Base-by-base conservation (phyloP, 2,329 filamentous ascomycete species). In the Colletotrichum sp. region DNA sequence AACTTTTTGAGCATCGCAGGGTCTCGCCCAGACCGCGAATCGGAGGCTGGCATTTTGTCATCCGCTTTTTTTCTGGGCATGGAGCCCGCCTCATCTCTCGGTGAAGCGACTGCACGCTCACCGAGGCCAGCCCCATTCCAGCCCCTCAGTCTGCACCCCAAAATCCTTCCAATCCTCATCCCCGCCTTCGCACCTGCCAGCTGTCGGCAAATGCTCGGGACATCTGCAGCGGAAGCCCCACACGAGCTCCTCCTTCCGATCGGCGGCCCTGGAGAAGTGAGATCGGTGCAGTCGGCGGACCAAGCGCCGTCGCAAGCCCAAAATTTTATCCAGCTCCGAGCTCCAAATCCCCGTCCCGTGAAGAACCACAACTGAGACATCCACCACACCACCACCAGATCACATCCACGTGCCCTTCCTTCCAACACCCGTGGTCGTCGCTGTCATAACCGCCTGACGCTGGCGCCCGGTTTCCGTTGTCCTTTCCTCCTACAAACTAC, bases 181-280 rank as follows among this genome's bases (percentile, higher is more conserved):
- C 72, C 72, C 60, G 44, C 60, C 52, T 24, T 34, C n/a, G 9
- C 64, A 63, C n/a, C 44, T 36, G 55, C 34, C 36, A 71, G 57
- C 57, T 57, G 44, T 5, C 75, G 75, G 75, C n/a, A 75, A 75
- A 75, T 75, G 52, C 66, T 76, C 75, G 75, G 75, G 48, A 55
- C 16, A 63, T 65, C 44, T 36, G 30, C 22, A 62, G 57, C 39
- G n/a, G 55, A 34, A 34, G 36, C 52, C 68, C 55, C 63, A 39
- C 55, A 22, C 24, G 16, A 68, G 69, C 68, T 75, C 44, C 62
- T 39, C 57, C 16, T 36, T 64, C 69, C 69, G 69, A 22, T 39
- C 65, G 39, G 52, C 63, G 36, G 22, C 68, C 64, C 63, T 71
- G 32, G 30, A 75, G 63, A 18, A 75, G 68, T 22, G 18, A 22